Evolutionary conservation across 164 flowering plant species (phyloP).

Genomic region (Malania oleifera): DNA sequence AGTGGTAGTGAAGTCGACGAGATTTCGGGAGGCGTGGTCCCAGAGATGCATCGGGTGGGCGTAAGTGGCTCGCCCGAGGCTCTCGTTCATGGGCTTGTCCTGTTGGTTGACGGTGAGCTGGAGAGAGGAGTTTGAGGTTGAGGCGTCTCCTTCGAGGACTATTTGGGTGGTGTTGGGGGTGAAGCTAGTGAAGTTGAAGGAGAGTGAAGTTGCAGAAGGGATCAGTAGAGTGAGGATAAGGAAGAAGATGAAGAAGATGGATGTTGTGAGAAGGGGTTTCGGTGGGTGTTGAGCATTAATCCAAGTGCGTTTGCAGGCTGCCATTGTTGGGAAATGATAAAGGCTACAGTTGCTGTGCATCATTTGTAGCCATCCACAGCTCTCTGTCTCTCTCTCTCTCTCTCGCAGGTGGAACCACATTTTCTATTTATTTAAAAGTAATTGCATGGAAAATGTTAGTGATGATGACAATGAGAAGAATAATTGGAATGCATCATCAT

Average conservation of each 20-base stretch:
- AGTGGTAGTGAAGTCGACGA: conserved; percentile 41
- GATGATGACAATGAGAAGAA: no score
- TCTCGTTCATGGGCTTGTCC: conserved; percentile 1
- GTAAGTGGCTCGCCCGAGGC: conserved; percentile 33
- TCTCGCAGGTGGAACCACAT: no score
- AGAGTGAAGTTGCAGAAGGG: conserved; percentile 9
- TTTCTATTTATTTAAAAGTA: no score
- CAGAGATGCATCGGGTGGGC: conserved; percentile 30
- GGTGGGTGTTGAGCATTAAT: no score
- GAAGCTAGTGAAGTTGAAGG: conserved; percentile 29
- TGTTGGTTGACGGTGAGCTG: conserved; percentile 24
- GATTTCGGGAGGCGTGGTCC: conserved; percentile 24
- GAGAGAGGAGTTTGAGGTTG: conserved; percentile 2
- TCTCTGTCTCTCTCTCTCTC: no score
- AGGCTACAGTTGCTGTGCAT: no score
- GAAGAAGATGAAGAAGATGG: not conserved
- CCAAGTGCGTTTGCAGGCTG: no score
- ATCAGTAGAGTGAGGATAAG: conserved; percentile 11
- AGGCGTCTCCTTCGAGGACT: conserved; percentile 14
- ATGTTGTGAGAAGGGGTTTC: not conserved
- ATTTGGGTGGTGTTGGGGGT: conserved; percentile 1
- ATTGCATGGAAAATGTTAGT: no score
- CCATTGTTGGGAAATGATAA: no score
- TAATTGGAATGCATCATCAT: no score
- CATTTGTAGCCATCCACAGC: no score